Conservation (phyloP, 805 yeast species). For the Kuraishia ogatae region DNA sequence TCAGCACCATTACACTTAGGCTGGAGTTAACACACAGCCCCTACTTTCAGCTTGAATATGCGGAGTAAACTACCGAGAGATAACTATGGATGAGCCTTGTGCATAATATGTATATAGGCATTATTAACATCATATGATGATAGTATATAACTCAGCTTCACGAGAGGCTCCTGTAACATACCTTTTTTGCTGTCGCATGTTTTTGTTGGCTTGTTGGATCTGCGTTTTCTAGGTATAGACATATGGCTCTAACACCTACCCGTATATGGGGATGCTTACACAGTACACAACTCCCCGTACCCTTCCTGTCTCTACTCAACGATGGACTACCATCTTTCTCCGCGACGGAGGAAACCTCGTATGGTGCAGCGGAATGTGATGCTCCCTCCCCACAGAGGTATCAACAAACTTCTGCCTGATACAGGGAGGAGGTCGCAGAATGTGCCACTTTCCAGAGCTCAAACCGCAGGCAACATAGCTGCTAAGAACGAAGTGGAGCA, state of each 20-base stretch:
- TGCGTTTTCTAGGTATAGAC: no score
- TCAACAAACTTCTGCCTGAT: not conserved
- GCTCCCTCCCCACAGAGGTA: not conserved
- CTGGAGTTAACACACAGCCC: no score
- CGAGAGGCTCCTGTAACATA: no score
- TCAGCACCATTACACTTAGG: not conserved
- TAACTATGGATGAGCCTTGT: not conserved
- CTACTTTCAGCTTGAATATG: not conserved
- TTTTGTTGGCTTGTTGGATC: no score
- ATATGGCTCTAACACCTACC: no score
- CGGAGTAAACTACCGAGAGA: not conserved
- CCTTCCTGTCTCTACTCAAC: not conserved
- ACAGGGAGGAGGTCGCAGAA: not conserved
- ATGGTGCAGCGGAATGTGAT: not conserved
- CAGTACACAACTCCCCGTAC: not conserved
- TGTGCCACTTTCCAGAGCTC: not conserved
- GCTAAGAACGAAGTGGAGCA: slow-evolving; percentile 2
- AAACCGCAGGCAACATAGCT: not conserved
- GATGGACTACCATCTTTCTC: not conserved
- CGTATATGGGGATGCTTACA: no score
- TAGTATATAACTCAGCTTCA: no score
- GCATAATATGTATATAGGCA: no score
- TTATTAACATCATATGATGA: no score
- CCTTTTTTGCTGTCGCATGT: no score
- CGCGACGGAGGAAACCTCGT: not conserved